Conservation (phyloP, 1,284 basidiomycete species). For the Tilletia horrida region DNA sequence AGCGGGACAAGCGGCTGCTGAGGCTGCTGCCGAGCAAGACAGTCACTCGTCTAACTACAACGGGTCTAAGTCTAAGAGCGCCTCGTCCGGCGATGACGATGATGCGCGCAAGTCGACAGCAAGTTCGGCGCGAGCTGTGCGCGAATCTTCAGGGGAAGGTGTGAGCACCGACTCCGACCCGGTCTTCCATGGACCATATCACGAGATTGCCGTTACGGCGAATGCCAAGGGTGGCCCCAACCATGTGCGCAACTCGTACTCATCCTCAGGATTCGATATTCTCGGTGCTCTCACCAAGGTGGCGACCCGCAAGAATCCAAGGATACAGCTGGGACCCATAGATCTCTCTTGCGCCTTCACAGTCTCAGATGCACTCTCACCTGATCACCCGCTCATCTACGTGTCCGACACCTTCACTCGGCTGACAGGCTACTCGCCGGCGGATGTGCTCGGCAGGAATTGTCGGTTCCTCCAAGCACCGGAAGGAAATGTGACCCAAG, state of each 20-base stretch:
- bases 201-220: conserved; percentile 9
- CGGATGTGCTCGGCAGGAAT: conserved; percentile 58
- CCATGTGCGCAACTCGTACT: conserved; percentile 62
- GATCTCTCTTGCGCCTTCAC: conserved; percentile 86
- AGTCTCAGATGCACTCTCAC: conserved; percentile 75
- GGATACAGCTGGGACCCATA: conserved; percentile 78
- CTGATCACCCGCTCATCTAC: conserved; percentile 82
- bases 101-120: conserved; percentile 1
- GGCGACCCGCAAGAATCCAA: conserved; percentile 70
- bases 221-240: conserved; percentile 12
- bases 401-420: conserved; percentile 74
- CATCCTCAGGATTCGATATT: conserved; percentile 82
- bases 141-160: conserved; percentile 4
- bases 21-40: conserved; percentile 14
- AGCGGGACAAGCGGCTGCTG: conserved; percentile 7
- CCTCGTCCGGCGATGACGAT: conserved; percentile 16
- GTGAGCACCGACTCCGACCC: conserved; percentile 1
- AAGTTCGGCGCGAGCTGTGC: conserved; percentile 7
- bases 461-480: conserved; percentile 67
- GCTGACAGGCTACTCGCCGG: conserved; percentile 72
- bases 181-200: conserved; percentile 15
- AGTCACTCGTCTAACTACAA: conserved; percentile 15
- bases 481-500: conserved; percentile 65
- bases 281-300: conserved; percentile 76
- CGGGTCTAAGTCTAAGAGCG: background rate